Evolutionary conservation across 306 rosid genomes (phyloP), one percentile per base, ranked within the genome.

Genomic region (Mimosa bimucronata): DNA sequence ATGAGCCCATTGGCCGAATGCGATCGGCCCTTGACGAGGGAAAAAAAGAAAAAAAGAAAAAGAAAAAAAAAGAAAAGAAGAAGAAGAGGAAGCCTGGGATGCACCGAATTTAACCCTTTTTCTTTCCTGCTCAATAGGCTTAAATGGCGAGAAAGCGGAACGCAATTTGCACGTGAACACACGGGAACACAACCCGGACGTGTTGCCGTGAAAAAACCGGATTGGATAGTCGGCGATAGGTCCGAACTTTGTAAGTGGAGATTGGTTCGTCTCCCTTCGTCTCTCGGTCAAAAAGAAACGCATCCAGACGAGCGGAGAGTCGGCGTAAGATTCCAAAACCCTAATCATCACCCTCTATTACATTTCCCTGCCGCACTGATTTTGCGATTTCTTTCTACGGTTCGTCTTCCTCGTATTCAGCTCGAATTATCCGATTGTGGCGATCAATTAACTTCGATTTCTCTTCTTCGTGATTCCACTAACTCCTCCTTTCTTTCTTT

Each of bases 111-210:
- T n/a, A n/a, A n/a, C n/a, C n/a, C n/a, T n/a, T n/a, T n/a, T n/a
- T n/a, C n/a, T n/a, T n/a, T n/a, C n/a, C n/a, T n/a, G n/a, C n/a
- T n/a, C n/a, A n/a, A n/a, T n/a, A n/a, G n/a, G n/a, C n/a, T n/a
- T n/a, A n/a, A n/a, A n/a, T n/a, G 34, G 18, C 34, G 15, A 60
- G 1, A 11, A 60, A 67, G 29, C 21, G 77, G 74, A 80, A 34
- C 48, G 70, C 48, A 65, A 14, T 45, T n/a, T 86, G 37, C 84
- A 82, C 85, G 75, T 65, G 83, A 87, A 83, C 79, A 75, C 88
- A 89, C 82, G 67, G 85, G 74, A 93, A 70, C 86, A 10, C 42
- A 88, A 77, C 92, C 93, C 98, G 98, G 98, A 94, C 92, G 37
- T 86, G 82, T 87, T 81, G 70, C 84, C 83, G 84, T 85, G 30